These are phyloP conservation scores for Colletotrichum tabaci DNA, from an alignment of 2,329 filamentous ascomycete genomes.

Conservation along the genomic window DNA sequence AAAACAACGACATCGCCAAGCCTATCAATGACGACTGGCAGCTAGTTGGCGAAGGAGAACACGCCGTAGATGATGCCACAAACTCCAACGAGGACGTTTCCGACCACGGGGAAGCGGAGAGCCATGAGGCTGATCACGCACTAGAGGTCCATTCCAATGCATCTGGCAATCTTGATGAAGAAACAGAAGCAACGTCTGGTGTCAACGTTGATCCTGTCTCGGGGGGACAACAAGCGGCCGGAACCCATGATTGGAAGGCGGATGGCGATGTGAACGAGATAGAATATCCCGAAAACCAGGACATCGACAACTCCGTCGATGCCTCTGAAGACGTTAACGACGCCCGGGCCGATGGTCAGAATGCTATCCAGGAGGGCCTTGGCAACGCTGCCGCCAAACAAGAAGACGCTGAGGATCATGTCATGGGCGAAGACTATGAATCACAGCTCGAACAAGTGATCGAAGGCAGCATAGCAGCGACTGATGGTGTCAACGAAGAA, in stretches of 20 bases:
- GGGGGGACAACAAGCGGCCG: conserved; percentile 31
- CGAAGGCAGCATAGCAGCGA: conserved; percentile 6
- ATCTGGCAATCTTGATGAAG: conserved; percentile 34
- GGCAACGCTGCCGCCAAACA: conserved; percentile 23
- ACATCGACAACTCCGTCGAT: conserved; percentile 53
- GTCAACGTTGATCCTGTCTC: conserved; percentile 14
- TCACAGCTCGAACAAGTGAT: conserved; percentile 1
- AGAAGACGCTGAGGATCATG: conserved; percentile 9
- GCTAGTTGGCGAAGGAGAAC: conserved; percentile 13
- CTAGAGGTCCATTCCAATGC: conserved; percentile 43
- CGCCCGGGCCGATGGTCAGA: background rate
- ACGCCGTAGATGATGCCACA: conserved; percentile 34
- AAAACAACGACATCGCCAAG: background rate
- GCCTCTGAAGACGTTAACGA: conserved; percentile 11
- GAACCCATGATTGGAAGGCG: conserved; percentile 19
- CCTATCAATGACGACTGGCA: conserved; percentile 29
- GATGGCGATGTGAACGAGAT: conserved; percentile 48
- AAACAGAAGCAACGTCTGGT: background rate
- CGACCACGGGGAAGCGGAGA: conserved; percentile 29
- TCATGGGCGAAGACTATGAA: conserved; percentile 6
- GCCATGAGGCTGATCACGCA: conserved; percentile 36
- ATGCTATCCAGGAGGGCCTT: conserved; percentile 17
- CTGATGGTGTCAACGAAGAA: conserved; percentile 2
- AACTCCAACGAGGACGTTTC: conserved; percentile 36
- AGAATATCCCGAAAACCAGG: conserved; percentile 52